Conservation (phyloP, 176 grass and related monocot genomes). For the Triticum monococcum region DNA sequence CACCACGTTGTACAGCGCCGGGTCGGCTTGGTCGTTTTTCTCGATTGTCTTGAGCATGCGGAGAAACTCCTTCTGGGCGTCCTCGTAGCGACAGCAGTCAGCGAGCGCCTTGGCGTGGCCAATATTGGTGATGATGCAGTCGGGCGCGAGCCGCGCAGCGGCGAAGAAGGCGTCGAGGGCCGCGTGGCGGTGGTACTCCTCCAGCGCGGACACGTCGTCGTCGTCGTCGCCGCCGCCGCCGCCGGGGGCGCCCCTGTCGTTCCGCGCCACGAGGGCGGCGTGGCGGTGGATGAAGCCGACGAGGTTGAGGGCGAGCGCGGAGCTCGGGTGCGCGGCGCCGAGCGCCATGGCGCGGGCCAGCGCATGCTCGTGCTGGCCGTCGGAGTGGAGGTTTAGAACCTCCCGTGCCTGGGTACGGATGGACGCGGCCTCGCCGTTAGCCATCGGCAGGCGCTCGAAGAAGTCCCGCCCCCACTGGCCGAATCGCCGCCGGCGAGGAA, state of each 20-base stretch:
- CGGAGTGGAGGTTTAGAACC: too few species aligned
- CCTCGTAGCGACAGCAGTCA: not conserved
- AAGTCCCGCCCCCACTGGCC: too few species aligned
- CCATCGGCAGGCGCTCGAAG: too few species aligned
- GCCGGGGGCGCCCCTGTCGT: not conserved
- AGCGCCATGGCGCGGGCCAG: not conserved
- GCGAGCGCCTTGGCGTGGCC: not conserved
- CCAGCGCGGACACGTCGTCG: not conserved
- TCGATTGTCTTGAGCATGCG: too few species aligned
- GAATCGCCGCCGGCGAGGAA: too few species aligned
- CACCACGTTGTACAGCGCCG: not conserved
- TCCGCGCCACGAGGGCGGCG: not conserved
- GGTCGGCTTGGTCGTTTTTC: not conserved
- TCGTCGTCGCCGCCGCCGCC: too few species aligned
- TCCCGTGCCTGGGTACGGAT: not conserved
- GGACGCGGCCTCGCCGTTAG: too few species aligned
- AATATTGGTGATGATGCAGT: not conserved
- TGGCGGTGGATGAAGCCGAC: not conserved
- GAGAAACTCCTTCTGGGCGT: too few species aligned
- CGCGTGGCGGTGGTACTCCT: not conserved
- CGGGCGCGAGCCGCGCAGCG: not conserved
- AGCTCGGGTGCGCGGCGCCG: not conserved
- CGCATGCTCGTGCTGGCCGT: not conserved
- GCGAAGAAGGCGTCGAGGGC: not conserved
- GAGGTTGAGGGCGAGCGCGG: conserved; percentile 5